phyloP scores from a whole-genome alignment of 306 rosid genomes.

The Alnus glutinosa region DNA sequence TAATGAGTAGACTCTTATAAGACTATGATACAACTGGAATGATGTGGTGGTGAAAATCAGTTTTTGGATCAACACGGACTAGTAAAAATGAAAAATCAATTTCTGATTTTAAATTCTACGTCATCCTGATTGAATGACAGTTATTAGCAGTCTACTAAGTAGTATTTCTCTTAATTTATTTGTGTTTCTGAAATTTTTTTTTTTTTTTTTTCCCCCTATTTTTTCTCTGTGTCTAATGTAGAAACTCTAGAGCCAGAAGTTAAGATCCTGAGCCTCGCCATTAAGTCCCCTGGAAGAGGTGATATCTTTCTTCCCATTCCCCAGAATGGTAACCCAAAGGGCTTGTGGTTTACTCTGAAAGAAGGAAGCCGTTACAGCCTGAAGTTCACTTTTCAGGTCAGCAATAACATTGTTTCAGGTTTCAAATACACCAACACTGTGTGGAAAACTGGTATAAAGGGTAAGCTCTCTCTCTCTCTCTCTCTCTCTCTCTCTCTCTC shows the following conservation, averaged over 20 bases:
- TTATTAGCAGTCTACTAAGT: too few relatives aligned
- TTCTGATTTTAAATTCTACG: too few relatives aligned
- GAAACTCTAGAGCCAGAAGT: slow-evolving; percentile 90
- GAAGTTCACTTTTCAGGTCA: slow-evolving; percentile 72
- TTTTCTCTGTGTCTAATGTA: slow-evolving; percentile 25
- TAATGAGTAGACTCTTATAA: too few relatives aligned
- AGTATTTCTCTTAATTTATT: not conserved
- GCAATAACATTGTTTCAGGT: slow-evolving; percentile 89
- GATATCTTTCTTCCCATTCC: slow-evolving; percentile 82
- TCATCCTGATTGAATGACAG: too few relatives aligned
- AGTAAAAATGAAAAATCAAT: too few relatives aligned
- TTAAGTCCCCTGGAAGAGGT: slow-evolving; percentile 61
- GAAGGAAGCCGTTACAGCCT: slow-evolving; percentile 93
- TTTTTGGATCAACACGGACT: too few relatives aligned
- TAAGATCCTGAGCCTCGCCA: slow-evolving; percentile 82
- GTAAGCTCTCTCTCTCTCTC: slow-evolving; percentile 35
- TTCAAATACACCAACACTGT: slow-evolving; percentile 90
- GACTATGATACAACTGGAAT: too few relatives aligned
- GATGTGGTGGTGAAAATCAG: too few relatives aligned
- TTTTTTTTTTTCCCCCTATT: not conserved
- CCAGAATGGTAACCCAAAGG: slow-evolving; percentile 74
- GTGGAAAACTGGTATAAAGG: slow-evolving; percentile 89
- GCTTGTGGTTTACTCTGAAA: slow-evolving; percentile 92
- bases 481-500: too few relatives aligned
- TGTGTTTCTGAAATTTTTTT: not conserved